These are phyloP conservation scores for Trapa incisa DNA, from an alignment of 345 rosid genomes.

Conservation along the genomic window DNA sequence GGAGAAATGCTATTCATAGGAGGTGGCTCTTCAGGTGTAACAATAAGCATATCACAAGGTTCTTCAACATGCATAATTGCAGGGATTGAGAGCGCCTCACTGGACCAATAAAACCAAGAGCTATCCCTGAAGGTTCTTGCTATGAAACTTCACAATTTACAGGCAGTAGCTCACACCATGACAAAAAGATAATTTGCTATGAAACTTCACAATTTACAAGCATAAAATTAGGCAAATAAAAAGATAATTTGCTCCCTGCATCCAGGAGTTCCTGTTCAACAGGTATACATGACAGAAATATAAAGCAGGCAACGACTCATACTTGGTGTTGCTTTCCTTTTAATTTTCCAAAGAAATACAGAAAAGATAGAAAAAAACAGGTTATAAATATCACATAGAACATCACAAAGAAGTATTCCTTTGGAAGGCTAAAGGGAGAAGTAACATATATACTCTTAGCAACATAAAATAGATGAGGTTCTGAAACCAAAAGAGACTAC, in stretches of 20 bases:
- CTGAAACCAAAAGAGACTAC: background rate
- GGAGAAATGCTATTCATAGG: slow-evolving; percentile 15
- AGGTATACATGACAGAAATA: background rate
- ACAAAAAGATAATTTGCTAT: background rate
- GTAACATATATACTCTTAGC: background rate
- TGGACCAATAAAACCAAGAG: slow-evolving; percentile 36
- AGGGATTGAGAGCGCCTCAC: slow-evolving; percentile 9
- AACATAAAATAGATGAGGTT: background rate
- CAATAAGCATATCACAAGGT: background rate
- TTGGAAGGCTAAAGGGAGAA: background rate
- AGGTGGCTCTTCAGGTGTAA: background rate
- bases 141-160: background rate
- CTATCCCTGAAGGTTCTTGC: background rate
- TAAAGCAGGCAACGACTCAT: background rate
- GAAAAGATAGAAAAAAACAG: background rate
- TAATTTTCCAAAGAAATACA: no score
- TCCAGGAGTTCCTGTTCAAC: background rate
- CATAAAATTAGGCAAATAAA: no score
- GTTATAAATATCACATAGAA: background rate
- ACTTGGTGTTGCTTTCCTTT: no score
- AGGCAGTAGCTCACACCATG: background rate
- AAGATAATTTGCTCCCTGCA: background rate
- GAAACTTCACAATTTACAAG: no score
- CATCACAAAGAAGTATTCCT: no score
- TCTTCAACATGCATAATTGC: background rate